Evolutionary conservation across 345 rosid species (phyloP).

Genomic region (Eucalyptus curtisii): DNA sequence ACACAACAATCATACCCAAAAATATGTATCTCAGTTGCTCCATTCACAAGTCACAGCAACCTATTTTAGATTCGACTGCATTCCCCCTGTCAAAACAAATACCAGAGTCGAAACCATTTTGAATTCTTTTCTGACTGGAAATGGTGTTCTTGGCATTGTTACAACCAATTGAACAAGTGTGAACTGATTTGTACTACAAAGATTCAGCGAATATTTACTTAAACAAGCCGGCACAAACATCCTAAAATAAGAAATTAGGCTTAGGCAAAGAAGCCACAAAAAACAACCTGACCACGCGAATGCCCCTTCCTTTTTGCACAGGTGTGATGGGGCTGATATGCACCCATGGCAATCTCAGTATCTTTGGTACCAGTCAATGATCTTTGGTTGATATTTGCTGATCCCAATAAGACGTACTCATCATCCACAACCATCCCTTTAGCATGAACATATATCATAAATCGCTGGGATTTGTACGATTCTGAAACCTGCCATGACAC

Average conservation of each 20-base stretch:
- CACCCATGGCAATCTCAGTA: conserved; percentile 95
- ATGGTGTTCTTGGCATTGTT: neutral
- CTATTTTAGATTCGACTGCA: neutral
- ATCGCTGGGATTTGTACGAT: conserved; percentile 32
- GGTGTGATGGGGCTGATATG: conserved; percentile 82
- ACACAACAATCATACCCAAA: neutral
- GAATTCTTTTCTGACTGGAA: neutral
- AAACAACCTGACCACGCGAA: conserved; percentile 74
- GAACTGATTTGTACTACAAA: neutral
- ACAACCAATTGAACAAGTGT: neutral
- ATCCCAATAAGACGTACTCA: conserved; percentile 87
- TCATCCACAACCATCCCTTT: conserved; percentile 95
- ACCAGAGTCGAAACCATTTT: neutral
- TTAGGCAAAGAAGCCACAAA: neutral
- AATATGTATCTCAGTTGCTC: neutral
- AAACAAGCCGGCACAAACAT: neutral
- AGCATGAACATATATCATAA: conserved; percentile 90
- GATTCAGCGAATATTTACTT: neutral
- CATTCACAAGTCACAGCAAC: neutral
- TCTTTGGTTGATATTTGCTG: conserved; percentile 96
- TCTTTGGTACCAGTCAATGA: conserved; percentile 94
- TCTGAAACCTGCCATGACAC: conserved; percentile 35
- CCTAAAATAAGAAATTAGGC: neutral
- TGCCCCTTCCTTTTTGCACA: conserved; percentile 45
- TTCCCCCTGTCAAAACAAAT: neutral